Evolutionary conservation across 129 eudicot genomes (phyloP), one percentile per base, ranked within the genome.

Genomic region (Arctium minus): DNA sequence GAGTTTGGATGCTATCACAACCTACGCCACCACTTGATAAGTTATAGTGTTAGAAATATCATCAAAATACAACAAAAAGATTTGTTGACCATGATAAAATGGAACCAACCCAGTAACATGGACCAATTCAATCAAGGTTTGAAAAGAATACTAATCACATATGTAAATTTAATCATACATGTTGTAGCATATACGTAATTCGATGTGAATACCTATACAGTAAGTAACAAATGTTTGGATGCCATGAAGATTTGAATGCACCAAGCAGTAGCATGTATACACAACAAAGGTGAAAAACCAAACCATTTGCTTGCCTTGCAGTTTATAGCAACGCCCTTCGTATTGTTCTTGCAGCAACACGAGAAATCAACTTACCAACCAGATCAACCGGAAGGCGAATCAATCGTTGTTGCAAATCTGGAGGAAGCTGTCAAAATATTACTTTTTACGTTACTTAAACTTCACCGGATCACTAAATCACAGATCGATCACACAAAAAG

Each of bases 301-400:
- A 56, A 37, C 37, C 40, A 27, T 37, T 40, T 79, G 44, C 42
- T 42, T 44, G 46, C 67, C 82, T 69, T 68, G 77, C 50, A 50
- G 29, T 40, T 86, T 77, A 92, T 18, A 87, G 27, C 79, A 92
- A 86, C n/a, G 73, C 82, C 87, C 97, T 92, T 44, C 86, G 90
- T 70, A 95, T 30, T 53, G 97, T 91, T 80, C 99, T 95, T 69
- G 99, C 99, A 65, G 91, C 88, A 60, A 88, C 78, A 33, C 99
- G 99, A 27, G 97, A 91, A 35, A 85, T 64, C 62, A 95, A 77
- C 86, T 89, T 92, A 38, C 92, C 97, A 72, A 89, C 87, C 73
- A 95, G 81, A 85, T 90, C 93, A 64, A 85, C 86, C 7, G 99
- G 99, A 88, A 95, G 85, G n/a, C 86, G 86, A 74, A 91, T 84